Base-by-base conservation (phyloP, 257 asterid species). In the Plantago elongata region DNA sequence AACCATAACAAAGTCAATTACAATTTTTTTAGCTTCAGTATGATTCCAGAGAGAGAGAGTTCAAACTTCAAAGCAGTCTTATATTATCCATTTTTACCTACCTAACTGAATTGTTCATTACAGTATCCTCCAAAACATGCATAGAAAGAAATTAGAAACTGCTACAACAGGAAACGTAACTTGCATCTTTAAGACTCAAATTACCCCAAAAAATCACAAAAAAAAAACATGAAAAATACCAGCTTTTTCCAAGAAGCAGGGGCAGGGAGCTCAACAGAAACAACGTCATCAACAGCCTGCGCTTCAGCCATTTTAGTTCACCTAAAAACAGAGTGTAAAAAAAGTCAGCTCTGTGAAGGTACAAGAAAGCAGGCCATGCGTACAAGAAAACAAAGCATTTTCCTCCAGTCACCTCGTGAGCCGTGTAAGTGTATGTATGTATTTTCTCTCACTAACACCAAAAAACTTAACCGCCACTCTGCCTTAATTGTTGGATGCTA, bases 221-320 rank as follows among this genome's bases (percentile, higher is more conserved):
- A 50, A 44, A n/a, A 64, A 5, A 16, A 5, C 3, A 30, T 40
- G 14, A 7, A 17, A 50, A 44, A n/a, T 80, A 85, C 89, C 87
- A 82, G 38, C 77, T 85, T 85, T 52, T 85, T 85, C 94, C 94
- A 85, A 11, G 94, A 70, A 65, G 71, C 76, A 72, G 93, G 93
- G 17, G 93, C 93, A 6, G 85, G 79, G 22, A 85, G 89, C 82
- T 85, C 89, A 69, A 84, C 71, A 11, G 81, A 77, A 60, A 82
- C 79, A 50, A 72, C 78, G 13, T 74, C 85, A 48, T 74, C 83
- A 5, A 34, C 71, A 57, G 58, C 63, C 66, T 69, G 72, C 65
- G 60, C 51, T 40, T 74, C 81, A 57, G 81, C 79, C 86, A 81
- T 81, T 67, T 60, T 68, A 7, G 62, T 51, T 48, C 72, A 57